These are phyloP conservation scores for Musa balbisiana DNA, from an alignment of 202 grass and related monocot species.

Conservation along the genomic window DNA sequence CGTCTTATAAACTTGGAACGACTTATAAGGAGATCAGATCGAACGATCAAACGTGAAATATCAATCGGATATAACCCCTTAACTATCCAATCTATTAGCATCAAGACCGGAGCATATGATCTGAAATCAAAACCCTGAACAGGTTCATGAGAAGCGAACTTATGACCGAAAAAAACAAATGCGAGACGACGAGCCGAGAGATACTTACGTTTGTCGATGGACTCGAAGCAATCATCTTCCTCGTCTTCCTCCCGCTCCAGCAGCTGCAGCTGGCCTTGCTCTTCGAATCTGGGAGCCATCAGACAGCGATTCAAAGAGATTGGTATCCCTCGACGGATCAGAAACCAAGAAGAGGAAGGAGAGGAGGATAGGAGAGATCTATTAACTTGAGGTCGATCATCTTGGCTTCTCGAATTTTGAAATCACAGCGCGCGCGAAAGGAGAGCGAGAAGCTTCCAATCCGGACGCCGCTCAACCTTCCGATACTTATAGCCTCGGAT, in stretches of 20 bases:
- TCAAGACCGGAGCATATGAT: not conserved
- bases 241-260: conserved; percentile 61
- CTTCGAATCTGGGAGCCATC: conserved; percentile 46
- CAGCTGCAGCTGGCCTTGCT: conserved; percentile 83
- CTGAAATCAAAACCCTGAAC: not conserved
- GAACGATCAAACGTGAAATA: not conserved
- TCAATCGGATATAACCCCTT: not conserved
- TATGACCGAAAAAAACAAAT: conserved; percentile 10
- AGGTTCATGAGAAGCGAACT: not conserved
- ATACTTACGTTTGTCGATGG: conserved; percentile 75
- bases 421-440: not conserved
- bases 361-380: not conserved
- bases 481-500: not conserved
- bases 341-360: not conserved
- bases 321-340: not conserved
- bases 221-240: conserved; percentile 83
- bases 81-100: not conserved
- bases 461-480: not conserved
- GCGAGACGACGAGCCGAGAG: not conserved
- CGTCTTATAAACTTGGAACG: not conserved
- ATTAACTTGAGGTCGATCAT: conserved; percentile 10
- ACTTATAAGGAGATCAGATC: not conserved
- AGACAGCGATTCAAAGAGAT: not conserved
- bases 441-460: not conserved
- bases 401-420: not conserved